Evolutionary conservation across 805 yeast genomes (phyloP).

Genomic region (Lipomyces spencermartinsiae): DNA sequence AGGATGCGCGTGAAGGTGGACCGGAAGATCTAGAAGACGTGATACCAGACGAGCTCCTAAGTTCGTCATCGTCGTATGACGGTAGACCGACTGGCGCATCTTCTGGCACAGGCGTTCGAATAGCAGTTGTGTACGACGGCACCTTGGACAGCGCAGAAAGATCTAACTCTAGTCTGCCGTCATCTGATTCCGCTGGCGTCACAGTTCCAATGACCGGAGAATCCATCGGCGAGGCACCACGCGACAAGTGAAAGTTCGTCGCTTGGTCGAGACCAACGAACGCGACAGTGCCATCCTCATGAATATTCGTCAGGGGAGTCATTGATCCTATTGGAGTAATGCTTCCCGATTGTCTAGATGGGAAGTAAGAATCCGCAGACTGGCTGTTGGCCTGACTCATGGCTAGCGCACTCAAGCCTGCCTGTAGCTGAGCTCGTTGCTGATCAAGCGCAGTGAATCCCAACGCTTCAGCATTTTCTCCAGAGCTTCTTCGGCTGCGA

Average conservation of each 20-base stretch:
- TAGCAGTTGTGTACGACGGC: constrained; percentile 84
- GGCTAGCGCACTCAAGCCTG: constrained; percentile 50
- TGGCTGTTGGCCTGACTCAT: constrained; percentile 28
- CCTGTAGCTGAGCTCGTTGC: constrained; percentile 49
- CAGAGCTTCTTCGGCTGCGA: constrained; percentile 47
- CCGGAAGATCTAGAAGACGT: constrained; percentile 31
- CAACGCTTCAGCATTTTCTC: constrained; percentile 39
- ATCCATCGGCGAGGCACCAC: constrained; percentile 38
- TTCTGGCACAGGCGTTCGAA: constrained; percentile 49
- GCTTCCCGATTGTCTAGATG: constrained; percentile 32
- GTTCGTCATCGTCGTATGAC: constrained; percentile 25
- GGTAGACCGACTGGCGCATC: constrained; percentile 26
- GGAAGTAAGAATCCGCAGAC: constrained; percentile 33
- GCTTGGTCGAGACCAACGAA: constrained; percentile 53
- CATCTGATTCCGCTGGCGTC: constrained; percentile 30
- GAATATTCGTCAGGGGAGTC: constrained; percentile 32
- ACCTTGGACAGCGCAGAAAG: constrained; percentile 63
- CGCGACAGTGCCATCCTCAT: constrained; percentile 36
- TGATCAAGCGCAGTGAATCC: constrained; percentile 43
- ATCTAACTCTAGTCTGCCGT: constrained; percentile 50
- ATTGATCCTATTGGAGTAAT: constrained; percentile 32
- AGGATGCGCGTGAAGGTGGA: constrained; percentile 32
- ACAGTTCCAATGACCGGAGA: constrained; percentile 36
- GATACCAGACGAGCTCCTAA: neutral
- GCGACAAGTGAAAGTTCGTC: constrained; percentile 55